Base-by-base conservation (phyloP, 2,329 filamentous ascomycete species). In the Fusarium solani-melongenae region DNA sequence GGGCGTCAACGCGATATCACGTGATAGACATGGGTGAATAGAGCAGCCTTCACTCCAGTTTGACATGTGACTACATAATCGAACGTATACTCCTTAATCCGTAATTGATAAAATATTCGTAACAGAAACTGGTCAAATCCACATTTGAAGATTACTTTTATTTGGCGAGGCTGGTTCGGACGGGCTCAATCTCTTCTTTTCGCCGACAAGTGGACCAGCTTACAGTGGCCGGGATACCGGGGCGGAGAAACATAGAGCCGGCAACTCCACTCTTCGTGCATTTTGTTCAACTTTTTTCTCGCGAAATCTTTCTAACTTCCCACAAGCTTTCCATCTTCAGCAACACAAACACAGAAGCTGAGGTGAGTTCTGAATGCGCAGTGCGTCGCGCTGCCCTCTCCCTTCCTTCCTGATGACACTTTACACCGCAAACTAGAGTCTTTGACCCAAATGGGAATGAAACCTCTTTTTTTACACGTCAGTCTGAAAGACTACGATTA, bases 401-500 rank as follows among this genome's bases (percentile, higher is more conserved):
- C 59, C 69, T 66, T 69, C 73, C 70, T 86, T 84, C 84, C 82
- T 94, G 94, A 96, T 96, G 94, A 95, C 91, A 94, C 85, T 83
- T 86, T 88, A 89, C 92, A 94, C 93, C 92, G 90, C 92, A 92
- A 95, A 95, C 93, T 97, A 97, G 94, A 97, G 94, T 97, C 94
- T 97, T 96, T 96, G 94, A 97, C 91, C 92, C 87, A 83, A 71
- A 82, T 83, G 88, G 88, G 91, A 89, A 92, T 96, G 93, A 95
- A 95, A 96, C 92, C 84, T 90, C 84, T 82, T 74, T 77, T 77
- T 77, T 94, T 92, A 90, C 92, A 96, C 93, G 93, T 96, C 94
- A 96, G 94, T 94, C 94, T 96, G 94, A 96, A 88, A 84, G 81
- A 81, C 74, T 73, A 79, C 62, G 29, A 74, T 70, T 62, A 73